phyloP scores from a whole-genome alignment of 768 basidiomycete species.

The Trametes cingulata region DNA sequence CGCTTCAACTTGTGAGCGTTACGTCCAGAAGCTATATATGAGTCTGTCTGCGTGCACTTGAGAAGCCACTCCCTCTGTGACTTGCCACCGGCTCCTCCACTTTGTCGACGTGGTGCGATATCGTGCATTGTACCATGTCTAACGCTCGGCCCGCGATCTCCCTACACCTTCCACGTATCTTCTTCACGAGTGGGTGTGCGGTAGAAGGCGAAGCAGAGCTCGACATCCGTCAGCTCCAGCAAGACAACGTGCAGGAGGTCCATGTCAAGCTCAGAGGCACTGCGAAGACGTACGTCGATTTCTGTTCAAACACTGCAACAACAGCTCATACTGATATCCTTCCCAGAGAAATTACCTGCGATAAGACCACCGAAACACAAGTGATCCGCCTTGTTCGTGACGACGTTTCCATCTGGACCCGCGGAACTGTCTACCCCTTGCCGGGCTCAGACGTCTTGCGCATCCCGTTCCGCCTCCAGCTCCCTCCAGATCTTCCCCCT shows the following conservation, averaged over 20 bases:
- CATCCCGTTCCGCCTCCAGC: constrained; percentile 19
- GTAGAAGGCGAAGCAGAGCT: constrained; percentile 17
- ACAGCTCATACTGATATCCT: no score
- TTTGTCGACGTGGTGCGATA: no score
- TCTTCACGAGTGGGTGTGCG: constrained; percentile 7
- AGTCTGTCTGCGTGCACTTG: no score
- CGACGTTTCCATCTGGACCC: constrained; percentile 10
- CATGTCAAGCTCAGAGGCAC: constrained; percentile 17
- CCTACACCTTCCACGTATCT: neutral
- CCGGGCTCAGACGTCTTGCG: constrained; percentile 9
- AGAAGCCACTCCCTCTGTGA: no score
- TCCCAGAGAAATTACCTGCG: no score
- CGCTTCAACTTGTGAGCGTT: no score
- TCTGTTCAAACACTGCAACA: no score
- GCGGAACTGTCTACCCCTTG: constrained; percentile 8
- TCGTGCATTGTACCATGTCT: no score
- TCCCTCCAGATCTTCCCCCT: constrained; percentile 12
- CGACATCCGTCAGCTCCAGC: constrained; percentile 9
- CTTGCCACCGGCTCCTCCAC: no score
- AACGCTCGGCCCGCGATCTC: neutral
- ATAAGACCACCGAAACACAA: neutral
- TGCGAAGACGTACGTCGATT: constrained; percentile 9
- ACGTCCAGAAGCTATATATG: no score
- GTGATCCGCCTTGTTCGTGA: neutral
- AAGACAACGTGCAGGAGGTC: constrained; percentile 16